phyloP scores from a whole-genome alignment of 805 yeast species.

The Kodamaea kaohsiungensis region DNA sequence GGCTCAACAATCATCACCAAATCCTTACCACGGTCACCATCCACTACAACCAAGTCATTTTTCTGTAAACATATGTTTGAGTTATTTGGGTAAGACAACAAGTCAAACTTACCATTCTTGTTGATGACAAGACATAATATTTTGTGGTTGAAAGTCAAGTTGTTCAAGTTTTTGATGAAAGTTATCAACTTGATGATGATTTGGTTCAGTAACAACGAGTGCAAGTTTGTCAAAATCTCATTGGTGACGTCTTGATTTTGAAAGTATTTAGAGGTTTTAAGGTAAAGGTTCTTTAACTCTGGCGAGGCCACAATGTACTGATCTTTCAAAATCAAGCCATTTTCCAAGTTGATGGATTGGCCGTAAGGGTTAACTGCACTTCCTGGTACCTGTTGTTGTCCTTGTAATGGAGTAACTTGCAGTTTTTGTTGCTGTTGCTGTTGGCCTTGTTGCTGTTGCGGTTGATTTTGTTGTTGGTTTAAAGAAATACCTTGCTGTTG shows the following conservation, averaged over 20 bases:
- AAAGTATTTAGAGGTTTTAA: constrained; percentile 55
- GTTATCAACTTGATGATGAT: constrained; percentile 33
- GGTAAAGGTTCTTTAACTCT: constrained; percentile 51
- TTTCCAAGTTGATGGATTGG: constrained; percentile 50
- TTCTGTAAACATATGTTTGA: constrained; percentile 59
- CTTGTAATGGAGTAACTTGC: background rate
- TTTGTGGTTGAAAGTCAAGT: constrained; percentile 42
- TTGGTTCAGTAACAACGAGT: constrained; percentile 27
- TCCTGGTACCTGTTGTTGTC: background rate
- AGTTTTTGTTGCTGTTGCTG: constrained; percentile 6
- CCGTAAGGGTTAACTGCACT: constrained; percentile 1
- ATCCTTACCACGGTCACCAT: constrained; percentile 85
- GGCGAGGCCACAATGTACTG: constrained; percentile 60
- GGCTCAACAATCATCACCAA: constrained; percentile 73
- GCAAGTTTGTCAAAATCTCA: constrained; percentile 28
- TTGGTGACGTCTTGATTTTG: constrained; percentile 31
- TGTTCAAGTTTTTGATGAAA: constrained; percentile 42
- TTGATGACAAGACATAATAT: constrained; percentile 51
- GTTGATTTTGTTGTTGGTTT: background rate
- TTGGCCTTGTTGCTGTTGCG: background rate
- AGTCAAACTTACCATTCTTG: constrained; percentile 68
- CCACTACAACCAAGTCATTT: constrained; percentile 72
- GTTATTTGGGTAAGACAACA: constrained; percentile 64
- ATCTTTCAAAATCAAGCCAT: constrained; percentile 59
- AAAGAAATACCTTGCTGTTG: background rate